phyloP scores from a whole-genome alignment of 176 grass and related monocot genomes.

The Urochloa ruziziensis region DNA sequence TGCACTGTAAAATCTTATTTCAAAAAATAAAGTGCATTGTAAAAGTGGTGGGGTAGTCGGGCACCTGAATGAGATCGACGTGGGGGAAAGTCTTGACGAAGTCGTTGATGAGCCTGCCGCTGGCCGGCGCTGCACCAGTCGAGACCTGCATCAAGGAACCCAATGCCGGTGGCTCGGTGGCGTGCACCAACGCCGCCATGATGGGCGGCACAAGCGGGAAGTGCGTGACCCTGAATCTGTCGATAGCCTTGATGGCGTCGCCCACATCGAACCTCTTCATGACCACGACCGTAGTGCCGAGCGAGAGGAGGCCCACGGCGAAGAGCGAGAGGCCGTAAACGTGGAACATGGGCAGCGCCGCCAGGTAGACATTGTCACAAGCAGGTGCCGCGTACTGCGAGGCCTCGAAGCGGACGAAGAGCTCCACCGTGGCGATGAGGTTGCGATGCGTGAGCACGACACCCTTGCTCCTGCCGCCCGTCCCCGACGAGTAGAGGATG shows the following conservation, averaged over 20 bases:
- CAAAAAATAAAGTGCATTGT: no score
- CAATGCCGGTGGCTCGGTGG: constrained; percentile 32
- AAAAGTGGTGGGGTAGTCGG: not conserved
- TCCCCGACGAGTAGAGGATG: constrained; percentile 86
- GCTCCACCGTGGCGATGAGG: constrained; percentile 68
- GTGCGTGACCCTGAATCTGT: constrained; percentile 60
- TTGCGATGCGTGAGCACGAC: constrained; percentile 78
- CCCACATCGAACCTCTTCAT: constrained; percentile 63
- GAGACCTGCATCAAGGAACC: constrained; percentile 63
- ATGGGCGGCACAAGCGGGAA: constrained; percentile 69
- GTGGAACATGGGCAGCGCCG: constrained; percentile 85
- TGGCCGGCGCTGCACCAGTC: constrained; percentile 60
- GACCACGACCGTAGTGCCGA: constrained; percentile 71
- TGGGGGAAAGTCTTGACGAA: constrained; percentile 63
- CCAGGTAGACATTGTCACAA: constrained; percentile 76
- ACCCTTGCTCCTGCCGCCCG: constrained; percentile 69
- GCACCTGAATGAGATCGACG: constrained; percentile 86
- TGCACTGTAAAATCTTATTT: not conserved
- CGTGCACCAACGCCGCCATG: constrained; percentile 46
- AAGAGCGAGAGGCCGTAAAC: constrained; percentile 88
- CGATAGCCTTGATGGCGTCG: constrained; percentile 47
- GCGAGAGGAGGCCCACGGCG: constrained; percentile 67
- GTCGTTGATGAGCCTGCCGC: constrained; percentile 34
- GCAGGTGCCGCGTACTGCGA: constrained; percentile 53
- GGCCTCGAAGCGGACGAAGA: constrained; percentile 71